Conservation (phyloP, 345 rosid species). For the Hypericum perforatum region DNA sequence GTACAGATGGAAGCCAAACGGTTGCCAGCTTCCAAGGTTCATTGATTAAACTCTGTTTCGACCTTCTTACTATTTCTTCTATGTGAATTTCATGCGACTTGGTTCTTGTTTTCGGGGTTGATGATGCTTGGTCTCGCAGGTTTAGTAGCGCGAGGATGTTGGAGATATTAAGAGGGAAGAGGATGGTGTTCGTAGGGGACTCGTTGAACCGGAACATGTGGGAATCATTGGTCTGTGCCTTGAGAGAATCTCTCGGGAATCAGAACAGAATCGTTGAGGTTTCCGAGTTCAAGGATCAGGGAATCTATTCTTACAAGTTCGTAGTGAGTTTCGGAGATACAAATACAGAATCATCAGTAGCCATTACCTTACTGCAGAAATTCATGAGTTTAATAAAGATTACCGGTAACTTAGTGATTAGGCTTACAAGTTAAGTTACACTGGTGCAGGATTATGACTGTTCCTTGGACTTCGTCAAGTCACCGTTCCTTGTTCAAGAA, state of each 20-base stretch:
- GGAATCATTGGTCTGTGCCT: constrained; percentile 55
- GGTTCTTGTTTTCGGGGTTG: background rate
- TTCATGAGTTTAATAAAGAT: background rate
- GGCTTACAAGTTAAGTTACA: background rate
- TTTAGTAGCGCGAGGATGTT: constrained; percentile 53
- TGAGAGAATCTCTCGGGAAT: constrained; percentile 47
- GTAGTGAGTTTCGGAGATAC: constrained; percentile 16
- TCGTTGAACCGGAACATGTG: constrained; percentile 70
- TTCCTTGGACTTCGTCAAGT: constrained; percentile 46
- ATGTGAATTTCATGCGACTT: background rate
- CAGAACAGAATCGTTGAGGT: constrained; percentile 36
- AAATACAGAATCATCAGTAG: background rate
- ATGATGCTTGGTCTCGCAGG: constrained; percentile 14
- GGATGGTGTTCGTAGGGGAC: constrained; percentile 59
- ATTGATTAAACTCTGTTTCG: background rate
- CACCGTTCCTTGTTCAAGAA: constrained; percentile 60
- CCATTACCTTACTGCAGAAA: background rate
- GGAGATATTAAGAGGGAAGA: constrained; percentile 47
- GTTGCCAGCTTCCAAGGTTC: constrained; percentile 51
- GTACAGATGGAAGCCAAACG: constrained; percentile 44
- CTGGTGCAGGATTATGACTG: constrained; percentile 31
- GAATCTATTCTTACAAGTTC: constrained; percentile 48
- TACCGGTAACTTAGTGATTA: too few species aligned
- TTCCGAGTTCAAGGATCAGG: constrained; percentile 33
- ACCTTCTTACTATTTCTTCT: background rate